Conservation (phyloP, 164 flowering plant genomes). For the Buxus sempervirens region DNA sequence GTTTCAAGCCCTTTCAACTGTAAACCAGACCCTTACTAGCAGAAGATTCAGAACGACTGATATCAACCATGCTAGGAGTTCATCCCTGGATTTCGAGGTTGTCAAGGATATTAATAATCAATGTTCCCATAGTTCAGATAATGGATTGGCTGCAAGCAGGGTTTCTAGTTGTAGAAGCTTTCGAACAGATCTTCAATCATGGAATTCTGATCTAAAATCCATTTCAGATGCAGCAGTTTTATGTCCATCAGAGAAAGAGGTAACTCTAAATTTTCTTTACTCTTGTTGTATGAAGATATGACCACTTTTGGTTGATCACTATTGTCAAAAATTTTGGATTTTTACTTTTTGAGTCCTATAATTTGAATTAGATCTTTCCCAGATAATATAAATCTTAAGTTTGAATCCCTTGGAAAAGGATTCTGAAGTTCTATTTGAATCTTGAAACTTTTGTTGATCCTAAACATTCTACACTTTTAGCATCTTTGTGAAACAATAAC, state of each 20-base stretch:
- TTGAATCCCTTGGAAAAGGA: no score
- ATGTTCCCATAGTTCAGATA: constrained; percentile 24
- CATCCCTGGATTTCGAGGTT: constrained; percentile 22
- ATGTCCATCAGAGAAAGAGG: constrained; percentile 43
- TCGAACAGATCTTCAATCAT: constrained; percentile 27
- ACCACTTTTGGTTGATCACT: no score
- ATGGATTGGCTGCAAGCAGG: constrained; percentile 10
- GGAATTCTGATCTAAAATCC: constrained; percentile 44
- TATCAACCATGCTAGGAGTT: constrained; percentile 21
- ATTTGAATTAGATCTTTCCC: no score
- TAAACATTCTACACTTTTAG: no score
- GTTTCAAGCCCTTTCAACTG: constrained; percentile 49
- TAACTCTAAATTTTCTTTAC: constrained; percentile 11
- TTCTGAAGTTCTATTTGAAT: no score
- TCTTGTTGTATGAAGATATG: background rate
- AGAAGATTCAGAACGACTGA: constrained; percentile 25
- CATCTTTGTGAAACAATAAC: no score
- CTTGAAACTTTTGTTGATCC: no score
- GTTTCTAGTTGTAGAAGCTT: constrained; percentile 39
- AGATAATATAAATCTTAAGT: no score
- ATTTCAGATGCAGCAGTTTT: constrained; percentile 27
- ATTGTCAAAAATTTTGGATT: no score
- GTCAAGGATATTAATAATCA: constrained; percentile 22
- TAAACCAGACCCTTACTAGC: constrained; percentile 36
- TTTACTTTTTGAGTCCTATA: no score